These are phyloP conservation scores for Psilocybe subaeruginosa DNA, from an alignment of 768 basidiomycete species.

Conservation along the genomic window DNA sequence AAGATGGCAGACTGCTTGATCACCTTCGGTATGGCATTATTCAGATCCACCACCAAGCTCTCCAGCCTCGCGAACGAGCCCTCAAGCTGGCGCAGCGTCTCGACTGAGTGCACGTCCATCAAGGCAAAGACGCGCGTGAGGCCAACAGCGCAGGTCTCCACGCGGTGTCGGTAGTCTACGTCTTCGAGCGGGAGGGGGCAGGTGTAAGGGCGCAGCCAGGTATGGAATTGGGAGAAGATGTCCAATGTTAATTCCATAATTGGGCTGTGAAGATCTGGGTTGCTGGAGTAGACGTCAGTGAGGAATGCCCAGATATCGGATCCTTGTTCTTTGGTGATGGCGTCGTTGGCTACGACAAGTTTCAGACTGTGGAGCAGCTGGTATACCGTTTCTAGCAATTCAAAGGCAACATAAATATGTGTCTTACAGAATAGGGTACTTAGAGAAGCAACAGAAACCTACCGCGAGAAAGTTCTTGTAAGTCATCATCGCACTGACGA, in stretches of 20 bases:
- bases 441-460: background rate
- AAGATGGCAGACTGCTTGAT: conserved; percentile 2
- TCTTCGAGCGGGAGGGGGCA: no score
- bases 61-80: conserved; percentile 10
- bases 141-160: conserved; percentile 14
- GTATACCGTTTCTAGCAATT: conserved; percentile 6
- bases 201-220: background rate
- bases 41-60: conserved; percentile 2
- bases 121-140: conserved; percentile 9
- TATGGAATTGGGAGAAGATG: conserved; percentile 12
- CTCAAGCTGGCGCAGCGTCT: background rate
- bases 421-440: background rate
- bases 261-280: background rate
- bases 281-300: conserved; percentile 7
- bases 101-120: background rate
- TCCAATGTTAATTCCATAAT: conserved; percentile 10
- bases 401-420: background rate
- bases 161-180: background rate
- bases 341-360: background rate
- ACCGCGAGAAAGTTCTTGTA: conserved; percentile 9
- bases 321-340: conserved; percentile 7
- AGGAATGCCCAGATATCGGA: conserved; percentile 16
- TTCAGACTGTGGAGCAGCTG: conserved; percentile 10
- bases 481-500: conserved; percentile 10
- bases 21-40: background rate